Percentiles rank a stretch among this genome's conserved stretches.
Evolutionary conservation across 2,329 filamentous ascomycete genomes (phyloP).

Genomic region (Chrysoporthe deuterocubensis): DNA sequence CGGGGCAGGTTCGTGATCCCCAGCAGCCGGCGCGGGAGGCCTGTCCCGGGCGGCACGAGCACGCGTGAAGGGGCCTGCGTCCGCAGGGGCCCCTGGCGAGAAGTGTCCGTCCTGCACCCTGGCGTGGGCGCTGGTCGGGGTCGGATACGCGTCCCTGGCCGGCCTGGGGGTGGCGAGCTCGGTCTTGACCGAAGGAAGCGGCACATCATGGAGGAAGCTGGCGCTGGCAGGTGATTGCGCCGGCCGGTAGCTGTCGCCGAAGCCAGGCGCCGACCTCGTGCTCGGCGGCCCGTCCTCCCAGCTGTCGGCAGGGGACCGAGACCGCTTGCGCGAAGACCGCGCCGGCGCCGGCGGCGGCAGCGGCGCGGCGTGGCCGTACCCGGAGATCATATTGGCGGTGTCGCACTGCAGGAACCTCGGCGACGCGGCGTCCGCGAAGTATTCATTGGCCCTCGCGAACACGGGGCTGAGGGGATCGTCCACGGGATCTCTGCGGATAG

Average conservation of each 20-base stretch:
- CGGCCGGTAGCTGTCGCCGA: neutral
- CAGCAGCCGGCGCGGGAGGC: neutral
- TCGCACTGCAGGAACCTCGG: neutral
- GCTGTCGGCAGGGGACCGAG: constrained; percentile 13
- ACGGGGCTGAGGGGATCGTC: neutral
- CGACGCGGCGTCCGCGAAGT: neutral
- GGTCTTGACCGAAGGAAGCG: neutral
- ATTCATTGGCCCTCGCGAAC: neutral
- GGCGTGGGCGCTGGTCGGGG: neutral
- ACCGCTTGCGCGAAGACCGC: constrained; percentile 16
- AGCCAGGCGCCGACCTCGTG: constrained; percentile 11
- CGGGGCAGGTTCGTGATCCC: neutral
- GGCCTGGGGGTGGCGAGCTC: neutral
- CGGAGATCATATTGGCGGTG: neutral
- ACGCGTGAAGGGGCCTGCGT: neutral
- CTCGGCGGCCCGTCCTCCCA: neutral
- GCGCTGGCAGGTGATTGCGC: no score
- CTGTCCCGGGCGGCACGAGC: neutral
- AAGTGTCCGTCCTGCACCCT: neutral
- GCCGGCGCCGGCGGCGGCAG: no score
- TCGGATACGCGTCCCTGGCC: neutral
- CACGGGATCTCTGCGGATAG: no score
- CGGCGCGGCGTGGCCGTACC: neutral
- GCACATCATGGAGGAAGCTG: neutral
- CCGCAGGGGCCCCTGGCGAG: neutral